Base-by-base conservation (phyloP, 805 yeast genomes). In the Candida quercuum region DNA sequence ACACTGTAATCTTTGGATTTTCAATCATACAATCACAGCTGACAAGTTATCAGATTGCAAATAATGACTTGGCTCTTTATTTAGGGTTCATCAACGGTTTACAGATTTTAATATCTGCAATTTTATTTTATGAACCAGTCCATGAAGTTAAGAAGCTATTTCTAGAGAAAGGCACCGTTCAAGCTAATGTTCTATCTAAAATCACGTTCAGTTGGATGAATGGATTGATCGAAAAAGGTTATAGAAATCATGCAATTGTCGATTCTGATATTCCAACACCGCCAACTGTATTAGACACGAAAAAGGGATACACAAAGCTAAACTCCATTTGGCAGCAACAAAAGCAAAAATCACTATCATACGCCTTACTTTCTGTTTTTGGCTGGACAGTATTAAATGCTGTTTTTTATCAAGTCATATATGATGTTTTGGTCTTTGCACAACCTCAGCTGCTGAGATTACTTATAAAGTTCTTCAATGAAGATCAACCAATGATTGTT, bases 191-290 rank as follows among this genome's bases (percentile, higher is more conserved):
- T 13, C 76, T 91, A 45, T 81, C 95, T 3, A 67, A 74, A 36
- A 65, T 91, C 36, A 81, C 95, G 0, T 91, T 93, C 58, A 64
- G 79, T 20, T 93, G 99, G 98, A 86, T 93, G 95, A 78, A 87
- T 16, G 78, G 74, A 1, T 64, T 93, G 51, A 86, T 93, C 81
- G 74, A 65, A 47, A 75, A 75, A 37, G 98, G 98, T 13, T 83
- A 81, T 51, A 40, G 33, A 25, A 46, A 42, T 37, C 64, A 69
- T 29, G 76, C 75, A 42, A 76, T 78, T 50, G 59, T 53, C 44
- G 59, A 73, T 48, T 60, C 64, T 2, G 97, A 91, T 59, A 72
- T 91, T 42, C 96, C 96, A 14, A 72, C 75, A 14, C 72, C 93
- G 35, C 96, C 98, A 11, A 58, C 62, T 2, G 73, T 71, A 26